Percentiles rank a stretch among this genome's conserved stretches.
Conservation (phyloP, 2,329 filamentous ascomycete genomes). For the Fusarium falciforme region DNA sequence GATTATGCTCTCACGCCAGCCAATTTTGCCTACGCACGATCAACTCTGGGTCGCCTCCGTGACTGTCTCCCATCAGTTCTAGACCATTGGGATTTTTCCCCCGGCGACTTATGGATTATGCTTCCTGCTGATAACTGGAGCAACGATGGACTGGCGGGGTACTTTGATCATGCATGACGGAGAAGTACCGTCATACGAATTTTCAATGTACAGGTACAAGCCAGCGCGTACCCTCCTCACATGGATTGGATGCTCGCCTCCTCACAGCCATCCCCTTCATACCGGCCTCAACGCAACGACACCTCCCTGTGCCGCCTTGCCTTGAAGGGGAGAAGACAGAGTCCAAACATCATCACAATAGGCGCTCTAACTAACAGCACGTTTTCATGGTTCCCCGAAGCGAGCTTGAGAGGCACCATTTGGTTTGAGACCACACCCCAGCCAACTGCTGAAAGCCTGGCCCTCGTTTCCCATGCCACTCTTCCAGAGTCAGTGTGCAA, state of each 20-base stretch:
- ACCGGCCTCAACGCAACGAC: neutral
- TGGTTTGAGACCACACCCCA: constrained; percentile 16
- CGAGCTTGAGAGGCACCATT: constrained; percentile 11
- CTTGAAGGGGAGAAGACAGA: constrained; percentile 10
- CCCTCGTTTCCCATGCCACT: constrained; percentile 16
- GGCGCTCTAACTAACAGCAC: constrained; percentile 1
- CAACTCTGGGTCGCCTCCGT: constrained; percentile 16
- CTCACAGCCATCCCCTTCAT: constrained; percentile 23
- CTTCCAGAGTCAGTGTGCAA: constrained; percentile 31
- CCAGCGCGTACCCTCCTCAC: constrained; percentile 40
- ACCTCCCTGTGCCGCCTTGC: constrained; percentile 15
- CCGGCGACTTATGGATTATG: constrained; percentile 25
- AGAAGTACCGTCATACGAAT: constrained; percentile 51
- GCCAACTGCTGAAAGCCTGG: constrained; percentile 3
- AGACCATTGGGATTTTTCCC: constrained; percentile 32
- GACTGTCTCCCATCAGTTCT: constrained; percentile 36
- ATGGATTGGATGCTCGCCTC: constrained; percentile 19
- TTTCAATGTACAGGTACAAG: constrained; percentile 49
- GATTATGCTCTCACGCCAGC: neutral
- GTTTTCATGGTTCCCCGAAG: neutral
- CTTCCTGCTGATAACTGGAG: constrained; percentile 32
- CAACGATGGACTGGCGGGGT: constrained; percentile 41
- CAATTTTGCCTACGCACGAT: constrained; percentile 14
- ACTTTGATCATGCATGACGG: constrained; percentile 50
- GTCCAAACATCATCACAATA: constrained; percentile 18